Percentiles rank a stretch among this genome's conserved stretches.
Evolutionary conservation across 257 asterid genomes (phyloP).

Genomic region (Anisodus tanguticus): DNA sequence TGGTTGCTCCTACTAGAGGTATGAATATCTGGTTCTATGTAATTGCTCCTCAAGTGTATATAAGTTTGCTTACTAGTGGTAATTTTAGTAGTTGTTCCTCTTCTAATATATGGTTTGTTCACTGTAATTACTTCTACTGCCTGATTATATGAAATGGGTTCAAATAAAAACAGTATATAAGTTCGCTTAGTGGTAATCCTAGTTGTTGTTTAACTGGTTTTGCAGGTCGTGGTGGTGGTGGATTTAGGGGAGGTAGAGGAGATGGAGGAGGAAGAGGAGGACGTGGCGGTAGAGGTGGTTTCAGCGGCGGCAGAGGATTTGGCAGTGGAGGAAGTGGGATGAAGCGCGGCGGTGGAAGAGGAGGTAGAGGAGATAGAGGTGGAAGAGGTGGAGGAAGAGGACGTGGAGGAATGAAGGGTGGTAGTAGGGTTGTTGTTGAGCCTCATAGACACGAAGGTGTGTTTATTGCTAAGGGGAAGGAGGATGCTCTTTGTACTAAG

Average conservation of each 20-base stretch:
- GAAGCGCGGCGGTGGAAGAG: slow-evolving; percentile 46
- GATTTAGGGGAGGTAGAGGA: slow-evolving; percentile 65
- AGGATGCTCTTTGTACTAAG: slow-evolving; percentile 91
- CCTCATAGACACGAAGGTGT: slow-evolving; percentile 93
- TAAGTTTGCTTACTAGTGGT: no score
- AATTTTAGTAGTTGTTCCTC: no score
- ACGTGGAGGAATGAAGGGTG: slow-evolving; percentile 72
- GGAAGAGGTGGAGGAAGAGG: slow-evolving; percentile 51
- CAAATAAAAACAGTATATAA: background rate
- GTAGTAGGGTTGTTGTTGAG: slow-evolving; percentile 81
- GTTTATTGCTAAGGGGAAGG: slow-evolving; percentile 92
- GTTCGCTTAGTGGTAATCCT: background rate
- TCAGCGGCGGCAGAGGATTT: slow-evolving; percentile 49
- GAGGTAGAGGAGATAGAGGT: slow-evolving; percentile 48
- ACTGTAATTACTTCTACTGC: background rate
- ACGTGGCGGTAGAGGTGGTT: slow-evolving; percentile 44
- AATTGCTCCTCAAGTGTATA: background rate
- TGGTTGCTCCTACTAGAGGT: slow-evolving; percentile 30
- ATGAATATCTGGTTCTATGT: background rate
- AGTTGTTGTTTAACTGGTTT: background rate
- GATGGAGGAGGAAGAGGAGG: slow-evolving; percentile 58
- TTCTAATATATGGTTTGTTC: no score
- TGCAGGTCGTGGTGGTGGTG: slow-evolving; percentile 63
- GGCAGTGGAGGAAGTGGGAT: slow-evolving; percentile 56
- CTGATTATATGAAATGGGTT: background rate